Conservation (phyloP, 108 stramenopile species). For the Fragilaria radians region DNA sequence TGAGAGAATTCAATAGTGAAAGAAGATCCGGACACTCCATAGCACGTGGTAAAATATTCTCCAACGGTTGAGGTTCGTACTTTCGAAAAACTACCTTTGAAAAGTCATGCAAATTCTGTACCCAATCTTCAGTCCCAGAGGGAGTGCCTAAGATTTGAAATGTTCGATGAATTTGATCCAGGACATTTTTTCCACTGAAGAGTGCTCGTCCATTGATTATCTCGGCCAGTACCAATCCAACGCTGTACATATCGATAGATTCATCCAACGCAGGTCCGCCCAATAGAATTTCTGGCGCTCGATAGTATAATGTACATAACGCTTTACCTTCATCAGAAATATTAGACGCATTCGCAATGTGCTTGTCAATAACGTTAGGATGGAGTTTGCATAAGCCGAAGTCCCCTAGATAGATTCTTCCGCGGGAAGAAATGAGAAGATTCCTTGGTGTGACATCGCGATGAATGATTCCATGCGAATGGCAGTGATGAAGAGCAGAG, state of each 20-base stretch:
- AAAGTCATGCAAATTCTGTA: slow-evolving; percentile 42
- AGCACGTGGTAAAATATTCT: slow-evolving; percentile 21
- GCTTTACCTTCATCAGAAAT: slow-evolving; percentile 15
- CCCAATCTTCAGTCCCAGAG: slow-evolving; percentile 37
- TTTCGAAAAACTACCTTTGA: slow-evolving; percentile 45
- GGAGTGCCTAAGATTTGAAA: slow-evolving; percentile 65
- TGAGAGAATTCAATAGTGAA: slow-evolving; percentile 21
- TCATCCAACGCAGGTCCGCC: slow-evolving; percentile 36
- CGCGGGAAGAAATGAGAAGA: slow-evolving; percentile 43
- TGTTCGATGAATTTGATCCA: slow-evolving; percentile 63
- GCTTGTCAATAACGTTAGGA: background rate
- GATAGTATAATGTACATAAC: slow-evolving; percentile 72
- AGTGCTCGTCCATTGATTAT: slow-evolving; percentile 43
- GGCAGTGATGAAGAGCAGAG: slow-evolving; percentile 82
- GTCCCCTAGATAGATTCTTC: slow-evolving; percentile 64
- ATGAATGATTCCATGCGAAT: slow-evolving; percentile 84
- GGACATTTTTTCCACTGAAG: slow-evolving; percentile 48
- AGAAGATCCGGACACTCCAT: slow-evolving; percentile 17
- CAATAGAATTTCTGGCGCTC: slow-evolving; percentile 70
- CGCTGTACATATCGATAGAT: slow-evolving; percentile 58
- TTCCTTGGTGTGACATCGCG: slow-evolving; percentile 94
- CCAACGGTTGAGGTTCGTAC: slow-evolving; percentile 19
- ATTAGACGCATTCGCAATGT: slow-evolving; percentile 1
- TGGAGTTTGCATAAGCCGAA: slow-evolving; percentile 63
- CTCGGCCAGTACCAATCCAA: slow-evolving; percentile 54